Conservation (phyloP, 2,329 filamentous ascomycete species). For the Xylaria arbuscula region DNA sequence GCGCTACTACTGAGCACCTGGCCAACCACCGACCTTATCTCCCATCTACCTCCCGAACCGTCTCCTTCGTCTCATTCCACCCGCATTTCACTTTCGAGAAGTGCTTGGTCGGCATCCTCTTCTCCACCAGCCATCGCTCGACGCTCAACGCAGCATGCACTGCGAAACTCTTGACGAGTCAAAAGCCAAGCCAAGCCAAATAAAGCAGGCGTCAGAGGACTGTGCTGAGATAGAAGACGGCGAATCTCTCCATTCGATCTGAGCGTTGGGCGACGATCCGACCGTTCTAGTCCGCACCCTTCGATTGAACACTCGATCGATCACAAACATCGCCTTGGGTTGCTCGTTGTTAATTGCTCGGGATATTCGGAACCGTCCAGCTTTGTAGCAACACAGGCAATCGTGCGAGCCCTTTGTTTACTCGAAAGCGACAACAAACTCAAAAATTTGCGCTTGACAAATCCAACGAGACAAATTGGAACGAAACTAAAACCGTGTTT, state of each 20-base stretch:
- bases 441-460: conserved; percentile 9
- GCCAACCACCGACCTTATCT: conserved; percentile 40
- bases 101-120: conserved; percentile 30
- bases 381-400: conserved; percentile 1
- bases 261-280: conserved; percentile 2
- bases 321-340: neutral
- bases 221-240: conserved; percentile 1
- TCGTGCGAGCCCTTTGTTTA: conserved; percentile 17
- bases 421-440: conserved; percentile 8
- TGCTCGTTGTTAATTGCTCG: conserved; percentile 14
- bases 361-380: conserved; percentile 6
- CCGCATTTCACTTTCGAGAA: conserved; percentile 36
- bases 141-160: conserved; percentile 27
- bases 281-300: conserved; percentile 4
- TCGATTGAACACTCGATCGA: conserved; percentile 12
- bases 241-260: conserved; percentile 9
- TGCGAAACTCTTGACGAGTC: conserved; percentile 24
- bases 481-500: neutral
- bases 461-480: conserved; percentile 12
- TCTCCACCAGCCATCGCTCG: conserved; percentile 33
- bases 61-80: conserved; percentile 35
- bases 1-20: neutral
- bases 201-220: conserved; percentile 29
- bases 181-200: conserved; percentile 23
- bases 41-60: conserved; percentile 31